Percentiles rank a stretch among this genome's conserved stretches.
Conservation (phyloP, 108 stramenopile species). For the Epithemia pelagica region DNA sequence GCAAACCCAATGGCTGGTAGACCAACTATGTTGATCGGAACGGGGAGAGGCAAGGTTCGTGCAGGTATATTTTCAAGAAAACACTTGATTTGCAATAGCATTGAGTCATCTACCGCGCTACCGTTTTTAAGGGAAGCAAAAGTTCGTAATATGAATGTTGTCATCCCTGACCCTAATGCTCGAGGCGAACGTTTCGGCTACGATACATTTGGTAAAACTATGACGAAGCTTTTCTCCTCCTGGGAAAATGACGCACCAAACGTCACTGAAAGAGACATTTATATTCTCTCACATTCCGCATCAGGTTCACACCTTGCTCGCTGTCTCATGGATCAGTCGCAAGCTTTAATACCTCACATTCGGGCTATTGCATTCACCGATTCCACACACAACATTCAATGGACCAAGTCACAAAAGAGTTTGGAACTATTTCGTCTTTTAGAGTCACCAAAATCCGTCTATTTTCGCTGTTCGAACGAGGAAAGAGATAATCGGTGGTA, state of each 20-base stretch:
- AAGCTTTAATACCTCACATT: slow-evolving; percentile 53
- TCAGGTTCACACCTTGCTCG: slow-evolving; percentile 63
- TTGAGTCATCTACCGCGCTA: slow-evolving; percentile 64
- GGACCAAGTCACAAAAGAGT: slow-evolving; percentile 30
- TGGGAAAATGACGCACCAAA: background rate
- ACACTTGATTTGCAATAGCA: slow-evolving; percentile 52
- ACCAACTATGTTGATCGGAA: slow-evolving; percentile 50
- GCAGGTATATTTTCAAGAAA: slow-evolving; percentile 69
- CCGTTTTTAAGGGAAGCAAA: slow-evolving; percentile 54
- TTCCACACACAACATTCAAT: slow-evolving; percentile 82
- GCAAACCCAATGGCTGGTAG: slow-evolving; percentile 5
- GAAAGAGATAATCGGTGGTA: slow-evolving; percentile 13
- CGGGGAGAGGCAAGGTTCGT: slow-evolving; percentile 72
- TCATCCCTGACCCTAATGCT: slow-evolving; percentile 73
- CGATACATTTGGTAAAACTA: slow-evolving; percentile 45
- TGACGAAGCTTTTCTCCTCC: slow-evolving; percentile 36
- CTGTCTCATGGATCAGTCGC: slow-evolving; percentile 44
- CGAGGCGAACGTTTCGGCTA: slow-evolving; percentile 53
- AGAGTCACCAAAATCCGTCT: slow-evolving; percentile 33
- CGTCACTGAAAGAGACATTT: slow-evolving; percentile 20
- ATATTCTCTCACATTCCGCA: slow-evolving; percentile 64
- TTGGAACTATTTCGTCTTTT: slow-evolving; percentile 16
- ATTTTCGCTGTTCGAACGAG: slow-evolving; percentile 37
- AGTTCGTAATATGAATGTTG: slow-evolving; percentile 51
- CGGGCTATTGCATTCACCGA: slow-evolving; percentile 77